Base-by-base conservation (phyloP, 2,329 filamentous ascomycete species). In the Curvularia spicifera region DNA sequence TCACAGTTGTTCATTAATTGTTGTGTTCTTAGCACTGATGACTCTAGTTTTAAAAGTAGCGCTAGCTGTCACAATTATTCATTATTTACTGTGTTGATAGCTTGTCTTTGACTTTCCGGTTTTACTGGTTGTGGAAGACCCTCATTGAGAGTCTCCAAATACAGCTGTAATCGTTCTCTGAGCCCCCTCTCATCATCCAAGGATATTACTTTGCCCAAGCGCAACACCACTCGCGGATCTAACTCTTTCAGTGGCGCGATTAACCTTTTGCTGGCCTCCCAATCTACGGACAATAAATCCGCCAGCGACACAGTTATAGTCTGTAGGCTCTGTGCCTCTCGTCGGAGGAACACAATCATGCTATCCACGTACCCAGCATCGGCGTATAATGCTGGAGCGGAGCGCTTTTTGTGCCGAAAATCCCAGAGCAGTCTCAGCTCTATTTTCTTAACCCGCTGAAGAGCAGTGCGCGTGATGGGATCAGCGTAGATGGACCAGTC, bases 331-430 rank as follows among this genome's bases (percentile, higher is more conserved):
- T 28, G 28, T 4, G 40, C 65, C 29, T 69, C 57, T 15, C 59
- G 20, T 5, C 51, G 45, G 37, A 69, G n/a, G 48, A 66, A 10
- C 12, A 12, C 2, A 1, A 59, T 47, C 20, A 54, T 56, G 10
- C 63, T 56, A 8, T n/a, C 39, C 10, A 67, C 31, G 61, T 63
- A 66, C 6, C 46, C 46, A 12, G n/a, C 52, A 45, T 57, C 48
- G 10, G 13, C 18, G 12, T 48, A 54, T 2, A 39, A 33, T 31
- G 20, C 56, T 6, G 15, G 12, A 13, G n/a, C 18, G 4, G 5
- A 43, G 7, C 31, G n/a, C 9, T 9, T n/a, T 7, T 12, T 12
- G 4, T 15, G 8, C 22, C 18, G 24, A 13, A 15, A 37, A 46
- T 40, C 24, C 58, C 57, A 61, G 31, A 47, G 2, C 1, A 66